Conservation (phyloP, 345 rosid genomes). For the Hibiscus syriacus region DNA sequence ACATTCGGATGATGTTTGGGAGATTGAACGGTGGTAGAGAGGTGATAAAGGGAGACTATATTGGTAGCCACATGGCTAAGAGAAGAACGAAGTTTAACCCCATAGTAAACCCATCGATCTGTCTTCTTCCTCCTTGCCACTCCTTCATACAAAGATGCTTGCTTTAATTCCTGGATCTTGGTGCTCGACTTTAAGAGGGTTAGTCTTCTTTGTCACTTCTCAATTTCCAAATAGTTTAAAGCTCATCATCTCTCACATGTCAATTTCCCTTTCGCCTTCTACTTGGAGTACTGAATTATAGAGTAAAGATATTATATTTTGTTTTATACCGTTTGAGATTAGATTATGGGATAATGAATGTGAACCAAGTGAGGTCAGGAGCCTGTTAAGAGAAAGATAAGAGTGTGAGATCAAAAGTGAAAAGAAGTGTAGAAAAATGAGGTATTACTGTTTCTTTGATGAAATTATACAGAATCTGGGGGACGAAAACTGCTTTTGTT, state of each 20-base stretch:
- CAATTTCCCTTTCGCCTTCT: background rate
- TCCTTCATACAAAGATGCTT: background rate
- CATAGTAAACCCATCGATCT: slow-evolving; percentile 69
- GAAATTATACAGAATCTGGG: no score
- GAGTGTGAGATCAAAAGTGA: no score
- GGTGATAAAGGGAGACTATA: slow-evolving; percentile 92
- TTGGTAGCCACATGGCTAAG: slow-evolving; percentile 91
- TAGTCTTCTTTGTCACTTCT: background rate
- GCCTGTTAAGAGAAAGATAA: no score
- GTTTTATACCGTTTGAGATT: background rate
- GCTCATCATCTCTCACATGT: background rate
- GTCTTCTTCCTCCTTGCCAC: background rate
- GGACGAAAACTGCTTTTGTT: no score
- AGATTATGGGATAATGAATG: background rate
- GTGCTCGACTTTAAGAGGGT: background rate
- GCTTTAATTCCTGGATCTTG: background rate
- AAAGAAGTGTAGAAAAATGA: no score
- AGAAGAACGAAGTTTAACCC: slow-evolving; percentile 72
- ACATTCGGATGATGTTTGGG: slow-evolving; percentile 38
- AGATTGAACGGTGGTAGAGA: slow-evolving; percentile 64
- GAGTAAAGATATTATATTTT: background rate
- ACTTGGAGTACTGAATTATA: background rate
- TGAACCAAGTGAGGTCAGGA: background rate
- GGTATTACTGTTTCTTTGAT: no score
- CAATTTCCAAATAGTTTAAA: background rate